A percentile compares a stretch with the other conserved stretches of the same genome.
phyloP scores from a whole-genome alignment of 164 flowering plant genomes.

The Stephania cephalantha region DNA sequence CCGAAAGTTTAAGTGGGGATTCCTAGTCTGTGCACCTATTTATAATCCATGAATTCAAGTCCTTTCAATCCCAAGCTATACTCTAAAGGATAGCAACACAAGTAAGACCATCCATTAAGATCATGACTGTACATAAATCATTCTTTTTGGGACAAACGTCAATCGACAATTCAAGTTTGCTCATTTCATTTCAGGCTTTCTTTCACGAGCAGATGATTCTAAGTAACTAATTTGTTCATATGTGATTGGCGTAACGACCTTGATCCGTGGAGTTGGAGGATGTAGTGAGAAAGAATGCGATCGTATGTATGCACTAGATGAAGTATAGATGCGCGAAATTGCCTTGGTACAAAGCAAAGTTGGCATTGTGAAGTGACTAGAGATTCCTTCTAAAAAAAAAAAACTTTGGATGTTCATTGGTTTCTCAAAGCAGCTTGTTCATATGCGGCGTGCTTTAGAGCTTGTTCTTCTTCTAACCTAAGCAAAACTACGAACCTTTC shows the following conservation, averaged over 20 bases:
- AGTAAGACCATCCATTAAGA: neutral
- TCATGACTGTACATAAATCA: neutral
- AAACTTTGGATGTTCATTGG: no score
- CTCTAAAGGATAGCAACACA: neutral
- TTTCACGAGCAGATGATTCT: neutral
- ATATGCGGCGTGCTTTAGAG: no score
- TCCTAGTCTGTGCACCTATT: no score
- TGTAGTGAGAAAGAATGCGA: neutral
- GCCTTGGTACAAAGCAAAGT: no score
- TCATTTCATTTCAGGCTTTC: neutral
- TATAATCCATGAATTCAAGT: neutral
- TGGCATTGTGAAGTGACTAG: no score
- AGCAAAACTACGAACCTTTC: no score
- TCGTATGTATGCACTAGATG: no score
- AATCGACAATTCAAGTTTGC: neutral
- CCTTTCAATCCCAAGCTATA: neutral
- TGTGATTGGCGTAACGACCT: conserved; percentile 45
- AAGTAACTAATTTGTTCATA: neutral
- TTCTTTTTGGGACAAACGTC: neutral
- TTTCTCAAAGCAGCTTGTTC: no score
- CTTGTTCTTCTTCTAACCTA: no score
- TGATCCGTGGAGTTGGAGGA: conserved; percentile 61
- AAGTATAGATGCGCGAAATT: no score
- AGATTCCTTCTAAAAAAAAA: no score
- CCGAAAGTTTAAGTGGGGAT: neutral